Evolutionary conservation across 2,329 filamentous ascomycete species (phyloP).

Genomic region (Exutisphaerella laricina): DNA sequence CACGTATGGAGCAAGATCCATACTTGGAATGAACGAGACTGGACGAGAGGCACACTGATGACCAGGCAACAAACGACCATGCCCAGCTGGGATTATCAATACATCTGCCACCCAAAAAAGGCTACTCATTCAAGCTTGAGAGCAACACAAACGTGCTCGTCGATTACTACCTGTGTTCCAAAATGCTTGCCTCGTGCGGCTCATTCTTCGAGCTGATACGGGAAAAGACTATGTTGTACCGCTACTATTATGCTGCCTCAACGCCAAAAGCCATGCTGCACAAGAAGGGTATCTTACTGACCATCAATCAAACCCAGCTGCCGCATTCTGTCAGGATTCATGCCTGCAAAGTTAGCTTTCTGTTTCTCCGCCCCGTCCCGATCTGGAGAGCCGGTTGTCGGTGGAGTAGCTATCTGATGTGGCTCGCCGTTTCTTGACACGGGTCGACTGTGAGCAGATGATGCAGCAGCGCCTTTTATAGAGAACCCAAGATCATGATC

Average conservation of each 20-base stretch:
- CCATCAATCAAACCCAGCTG: slow-evolving; percentile 30
- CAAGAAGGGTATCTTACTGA: slow-evolving; percentile 14
- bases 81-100: too few relatives aligned
- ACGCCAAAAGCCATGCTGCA: not conserved
- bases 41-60: too few relatives aligned
- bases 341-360: slow-evolving; percentile 28
- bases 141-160: too few relatives aligned
- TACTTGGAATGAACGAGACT: too few relatives aligned
- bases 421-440: slow-evolving; percentile 29
- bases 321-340: slow-evolving; percentile 34
- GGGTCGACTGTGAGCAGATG: slow-evolving; percentile 16
- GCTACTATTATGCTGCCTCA: not conserved
- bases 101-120: too few relatives aligned
- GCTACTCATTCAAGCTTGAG: too few relatives aligned
- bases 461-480: slow-evolving; percentile 23
- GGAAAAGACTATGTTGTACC: not conserved
- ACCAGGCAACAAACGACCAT: too few relatives aligned
- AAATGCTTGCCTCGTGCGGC: too few relatives aligned
- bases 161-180: too few relatives aligned
- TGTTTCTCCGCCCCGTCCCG: slow-evolving; percentile 29
- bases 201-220: slow-evolving; percentile 8
- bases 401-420: slow-evolving; percentile 43
- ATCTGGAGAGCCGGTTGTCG: slow-evolving; percentile 35
- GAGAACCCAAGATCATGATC: slow-evolving; percentile 23
- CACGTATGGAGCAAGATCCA: too few relatives aligned